These are phyloP conservation scores for Chrysoporthe austroafricana DNA, from an alignment of 2,329 filamentous ascomycete genomes.

Conservation along the genomic window DNA sequence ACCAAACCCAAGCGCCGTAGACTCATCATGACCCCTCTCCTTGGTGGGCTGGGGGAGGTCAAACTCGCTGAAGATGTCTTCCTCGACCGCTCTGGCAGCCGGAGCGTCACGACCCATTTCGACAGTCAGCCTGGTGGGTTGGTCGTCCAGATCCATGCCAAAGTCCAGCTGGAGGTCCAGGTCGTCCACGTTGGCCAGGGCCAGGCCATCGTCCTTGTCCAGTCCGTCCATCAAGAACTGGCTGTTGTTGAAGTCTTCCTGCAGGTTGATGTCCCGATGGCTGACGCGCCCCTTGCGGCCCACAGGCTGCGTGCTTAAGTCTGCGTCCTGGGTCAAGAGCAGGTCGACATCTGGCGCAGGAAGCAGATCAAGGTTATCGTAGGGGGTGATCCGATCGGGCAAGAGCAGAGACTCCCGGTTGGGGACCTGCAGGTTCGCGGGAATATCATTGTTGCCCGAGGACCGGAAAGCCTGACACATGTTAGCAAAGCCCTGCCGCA, in stretches of 20 bases:
- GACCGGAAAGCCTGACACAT: slow-evolving; percentile 81
- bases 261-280: slow-evolving; percentile 69
- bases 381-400: slow-evolving; percentile 89
- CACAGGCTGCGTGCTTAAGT: slow-evolving; percentile 50
- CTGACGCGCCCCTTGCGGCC: slow-evolving; percentile 62
- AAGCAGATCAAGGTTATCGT: slow-evolving; percentile 76
- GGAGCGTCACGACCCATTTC: slow-evolving; percentile 91
- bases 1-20: slow-evolving; percentile 57
- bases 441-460: slow-evolving; percentile 91
- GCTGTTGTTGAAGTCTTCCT: slow-evolving; percentile 73
- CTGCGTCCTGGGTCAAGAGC: slow-evolving; percentile 66
- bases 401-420: slow-evolving; percentile 87
- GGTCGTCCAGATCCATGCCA: slow-evolving; percentile 73
- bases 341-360: slow-evolving; percentile 89
- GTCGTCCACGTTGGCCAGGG: slow-evolving; percentile 61
- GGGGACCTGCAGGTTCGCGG: slow-evolving; percentile 77
- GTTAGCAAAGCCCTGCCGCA: slow-evolving; percentile 38
- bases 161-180: slow-evolving; percentile 76
- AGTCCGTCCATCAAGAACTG: slow-evolving; percentile 77
- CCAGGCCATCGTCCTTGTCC: slow-evolving; percentile 60
- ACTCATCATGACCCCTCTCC: slow-evolving; percentile 60
- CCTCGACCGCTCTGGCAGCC: slow-evolving; percentile 66
- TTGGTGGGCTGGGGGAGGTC: slow-evolving; percentile 62
- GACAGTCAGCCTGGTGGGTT: slow-evolving; percentile 63
- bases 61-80: slow-evolving; percentile 70